Percentiles rank a stretch among this genome's conserved stretches.
Conservation (phyloP, 306 rosid species). For the Fragaria vesca region DNA sequence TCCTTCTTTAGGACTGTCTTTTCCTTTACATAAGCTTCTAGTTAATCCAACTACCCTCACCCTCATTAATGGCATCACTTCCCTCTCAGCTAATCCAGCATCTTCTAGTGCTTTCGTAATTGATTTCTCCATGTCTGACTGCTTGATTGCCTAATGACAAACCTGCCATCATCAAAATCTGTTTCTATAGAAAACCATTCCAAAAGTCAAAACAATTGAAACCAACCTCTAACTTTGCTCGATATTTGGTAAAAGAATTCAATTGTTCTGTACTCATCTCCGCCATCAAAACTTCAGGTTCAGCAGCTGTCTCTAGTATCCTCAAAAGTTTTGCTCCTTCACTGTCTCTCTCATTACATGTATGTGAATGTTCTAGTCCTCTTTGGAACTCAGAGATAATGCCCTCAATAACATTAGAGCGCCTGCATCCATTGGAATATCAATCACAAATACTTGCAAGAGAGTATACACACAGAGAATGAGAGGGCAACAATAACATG, state of each 20-base stretch:
- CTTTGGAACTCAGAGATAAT: constrained; percentile 60
- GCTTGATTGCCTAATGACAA: constrained; percentile 60
- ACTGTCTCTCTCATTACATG: constrained; percentile 49
- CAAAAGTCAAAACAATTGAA: constrained; percentile 17
- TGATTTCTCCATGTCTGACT: constrained; percentile 65
- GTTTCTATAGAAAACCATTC: constrained; percentile 13
- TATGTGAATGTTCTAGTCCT: constrained; percentile 39
- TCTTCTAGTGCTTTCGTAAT: constrained; percentile 73
- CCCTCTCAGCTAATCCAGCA: constrained; percentile 64
- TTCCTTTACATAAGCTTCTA: constrained; percentile 30
- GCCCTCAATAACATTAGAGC: constrained; percentile 63
- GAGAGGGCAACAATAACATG: not conserved
- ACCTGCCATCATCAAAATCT: constrained; percentile 32
- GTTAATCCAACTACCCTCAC: constrained; percentile 75
- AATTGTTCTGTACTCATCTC: constrained; percentile 89
- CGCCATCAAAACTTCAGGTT: constrained; percentile 91
- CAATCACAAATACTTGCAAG: constrained; percentile 23
- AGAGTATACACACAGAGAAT: not conserved
- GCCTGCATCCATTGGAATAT: constrained; percentile 46
- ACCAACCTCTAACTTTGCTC: constrained; percentile 70
- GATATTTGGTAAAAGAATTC: constrained; percentile 62
- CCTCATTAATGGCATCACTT: constrained; percentile 73
- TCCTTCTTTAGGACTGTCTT: constrained; percentile 62
- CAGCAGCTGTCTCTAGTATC: constrained; percentile 75
- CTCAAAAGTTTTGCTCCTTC: constrained; percentile 84